Conservation (phyloP, 495 filamentous ascomycete species). For the Trichoderma virens region DNA sequence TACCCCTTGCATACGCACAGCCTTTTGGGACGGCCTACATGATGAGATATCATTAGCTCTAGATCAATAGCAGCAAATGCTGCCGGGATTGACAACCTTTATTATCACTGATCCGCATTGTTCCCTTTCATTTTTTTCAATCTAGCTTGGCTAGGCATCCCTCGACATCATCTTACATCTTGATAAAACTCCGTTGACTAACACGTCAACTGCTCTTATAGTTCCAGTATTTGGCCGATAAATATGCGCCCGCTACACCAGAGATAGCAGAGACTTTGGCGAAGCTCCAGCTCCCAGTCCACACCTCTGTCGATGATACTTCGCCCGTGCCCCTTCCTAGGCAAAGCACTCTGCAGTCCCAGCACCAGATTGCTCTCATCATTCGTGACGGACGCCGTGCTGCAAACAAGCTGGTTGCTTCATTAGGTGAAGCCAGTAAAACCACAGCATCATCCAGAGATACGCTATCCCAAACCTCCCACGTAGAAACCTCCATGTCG, state of each 20-base stretch:
- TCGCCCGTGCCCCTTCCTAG: slow-evolving; percentile 44
- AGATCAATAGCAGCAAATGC: slow-evolving; percentile 54
- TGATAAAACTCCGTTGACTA: slow-evolving; percentile 1
- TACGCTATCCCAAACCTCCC: slow-evolving; percentile 31
- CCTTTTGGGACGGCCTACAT: slow-evolving; percentile 24
- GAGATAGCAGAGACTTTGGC: slow-evolving; percentile 46
- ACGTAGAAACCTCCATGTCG: slow-evolving; percentile 38
- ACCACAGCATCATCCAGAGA: slow-evolving; percentile 30
- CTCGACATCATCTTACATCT: too few species aligned
- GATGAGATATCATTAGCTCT: slow-evolving; percentile 62
- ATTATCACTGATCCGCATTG: slow-evolving; percentile 21
- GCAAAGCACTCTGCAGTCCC: slow-evolving; percentile 31
- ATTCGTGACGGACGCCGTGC: slow-evolving; percentile 47
- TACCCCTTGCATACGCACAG: not conserved
- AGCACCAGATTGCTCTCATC: slow-evolving; percentile 45
- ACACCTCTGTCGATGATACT: slow-evolving; percentile 33
- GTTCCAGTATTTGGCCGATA: slow-evolving; percentile 50
- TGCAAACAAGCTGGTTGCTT: slow-evolving; percentile 37
- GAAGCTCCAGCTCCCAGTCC: slow-evolving; percentile 47
- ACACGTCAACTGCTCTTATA: slow-evolving; percentile 15
- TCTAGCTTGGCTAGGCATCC: slow-evolving; percentile 5
- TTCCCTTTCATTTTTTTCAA: slow-evolving; percentile 21
- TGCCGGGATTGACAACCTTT: slow-evolving; percentile 45
- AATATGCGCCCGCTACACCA: slow-evolving; percentile 46
- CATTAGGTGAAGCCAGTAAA: slow-evolving; percentile 29